Percentiles rank a stretch among this genome's conserved stretches.
phyloP scores from a whole-genome alignment of 306 rosid genomes.

The Malus sieversii region DNA sequence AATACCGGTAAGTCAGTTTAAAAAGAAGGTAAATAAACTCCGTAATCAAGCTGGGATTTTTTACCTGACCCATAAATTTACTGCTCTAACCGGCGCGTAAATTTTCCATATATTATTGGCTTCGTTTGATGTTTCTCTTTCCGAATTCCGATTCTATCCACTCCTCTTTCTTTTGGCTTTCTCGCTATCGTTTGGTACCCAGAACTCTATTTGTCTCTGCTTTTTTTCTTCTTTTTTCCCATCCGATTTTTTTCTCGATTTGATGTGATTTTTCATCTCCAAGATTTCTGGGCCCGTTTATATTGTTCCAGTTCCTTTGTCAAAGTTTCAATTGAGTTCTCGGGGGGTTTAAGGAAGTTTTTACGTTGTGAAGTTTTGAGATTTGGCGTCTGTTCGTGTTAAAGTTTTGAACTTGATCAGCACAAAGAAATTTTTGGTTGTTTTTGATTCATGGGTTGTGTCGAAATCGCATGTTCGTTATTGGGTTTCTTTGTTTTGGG shows the following conservation, averaged over 20 bases:
- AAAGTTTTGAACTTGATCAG: not conserved
- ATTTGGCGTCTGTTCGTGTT: not conserved
- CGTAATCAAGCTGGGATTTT: not conserved
- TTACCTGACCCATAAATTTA: not conserved
- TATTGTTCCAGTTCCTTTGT: not conserved
- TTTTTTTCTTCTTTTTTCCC: not conserved
- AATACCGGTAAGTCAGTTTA: conserved; percentile 26
- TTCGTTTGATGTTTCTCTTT: not conserved
- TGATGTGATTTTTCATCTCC: conserved; percentile 5
- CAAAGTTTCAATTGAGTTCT: no score
- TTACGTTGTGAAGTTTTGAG: not conserved
- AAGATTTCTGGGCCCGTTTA: not conserved
- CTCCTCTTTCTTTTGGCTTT: not conserved
- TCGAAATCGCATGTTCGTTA: not conserved
- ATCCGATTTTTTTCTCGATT: not conserved
- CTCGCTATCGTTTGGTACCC: not conserved
- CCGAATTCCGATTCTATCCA: not conserved
- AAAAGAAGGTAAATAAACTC: not conserved
- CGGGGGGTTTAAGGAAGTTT: not conserved
- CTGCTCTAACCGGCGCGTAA: not conserved
- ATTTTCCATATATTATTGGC: not conserved
- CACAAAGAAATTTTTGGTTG: not conserved
- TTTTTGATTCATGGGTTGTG: conserved; percentile 8
- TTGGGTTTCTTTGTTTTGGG: conserved; percentile 4
- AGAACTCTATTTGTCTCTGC: not conserved